These are phyloP conservation scores for Hypomyces rosellus DNA, from an alignment of 2,329 filamentous ascomycete species.

Conservation along the genomic window DNA sequence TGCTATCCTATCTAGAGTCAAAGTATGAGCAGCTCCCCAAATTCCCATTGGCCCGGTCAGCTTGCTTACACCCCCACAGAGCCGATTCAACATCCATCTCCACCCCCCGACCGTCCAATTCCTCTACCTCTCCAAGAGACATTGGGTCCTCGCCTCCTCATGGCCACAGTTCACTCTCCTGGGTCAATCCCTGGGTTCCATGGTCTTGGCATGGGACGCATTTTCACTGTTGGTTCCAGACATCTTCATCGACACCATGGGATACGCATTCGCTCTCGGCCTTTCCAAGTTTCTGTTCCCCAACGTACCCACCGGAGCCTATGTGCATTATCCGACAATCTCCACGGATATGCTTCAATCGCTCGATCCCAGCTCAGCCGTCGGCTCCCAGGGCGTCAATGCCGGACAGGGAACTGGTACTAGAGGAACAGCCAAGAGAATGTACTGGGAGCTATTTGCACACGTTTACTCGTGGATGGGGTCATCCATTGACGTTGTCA, in stretches of 20 bases:
- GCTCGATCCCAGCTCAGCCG: slow-evolving; percentile 56
- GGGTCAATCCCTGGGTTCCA: slow-evolving; percentile 85
- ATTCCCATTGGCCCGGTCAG: not conserved
- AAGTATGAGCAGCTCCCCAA: slow-evolving; percentile 42
- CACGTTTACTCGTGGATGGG: slow-evolving; percentile 76
- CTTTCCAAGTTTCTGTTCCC: slow-evolving; percentile 78
- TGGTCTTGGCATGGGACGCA: slow-evolving; percentile 84
- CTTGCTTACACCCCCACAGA: slow-evolving; percentile 35
- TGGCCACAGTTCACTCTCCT: slow-evolving; percentile 91
- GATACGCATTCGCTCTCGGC: slow-evolving; percentile 85
- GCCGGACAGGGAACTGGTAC: slow-evolving; percentile 71
- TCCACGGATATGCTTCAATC: slow-evolving; percentile 95
- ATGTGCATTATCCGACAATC: slow-evolving; percentile 97
- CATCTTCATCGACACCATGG: slow-evolving; percentile 96
- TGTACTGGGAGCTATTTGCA: slow-evolving; percentile 86
- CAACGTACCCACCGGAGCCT: slow-evolving; percentile 75
- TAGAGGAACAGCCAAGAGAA: slow-evolving; percentile 64
- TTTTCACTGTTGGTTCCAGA: slow-evolving; percentile 90
- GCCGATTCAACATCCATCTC: slow-evolving; percentile 87
- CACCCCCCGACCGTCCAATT: slow-evolving; percentile 78
- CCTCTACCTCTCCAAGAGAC: slow-evolving; percentile 81
- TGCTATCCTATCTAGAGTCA: slow-evolving; percentile 69
- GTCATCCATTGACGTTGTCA: slow-evolving; percentile 80
- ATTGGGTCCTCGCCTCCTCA: slow-evolving; percentile 77
- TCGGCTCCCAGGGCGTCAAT: slow-evolving; percentile 67